Evolutionary conservation across 345 rosid species (phyloP), one percentile per base, ranked within the genome.

Genomic region (Salix exigua): DNA sequence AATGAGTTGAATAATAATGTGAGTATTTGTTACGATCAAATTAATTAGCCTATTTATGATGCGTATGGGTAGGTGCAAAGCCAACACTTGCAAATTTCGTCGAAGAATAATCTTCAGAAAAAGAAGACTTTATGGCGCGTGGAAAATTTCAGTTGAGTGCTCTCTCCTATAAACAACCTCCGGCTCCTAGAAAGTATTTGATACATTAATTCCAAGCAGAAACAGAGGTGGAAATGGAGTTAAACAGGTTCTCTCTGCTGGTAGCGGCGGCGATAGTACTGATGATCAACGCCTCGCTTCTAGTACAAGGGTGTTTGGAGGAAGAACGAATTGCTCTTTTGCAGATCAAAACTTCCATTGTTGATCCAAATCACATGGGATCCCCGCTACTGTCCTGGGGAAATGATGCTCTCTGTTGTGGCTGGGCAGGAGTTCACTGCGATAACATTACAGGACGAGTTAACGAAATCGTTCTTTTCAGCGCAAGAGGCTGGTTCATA

Each of bases 331-430:
- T 0, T 55, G 61, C 61, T 55, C 61, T 55, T 23, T 55, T 55
- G 61, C 26, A 55, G 0, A n/a, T 55, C 61, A 8, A 55, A 55
- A 11, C n/a, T 55, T n/a, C 5, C 13, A 21, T 55, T 2, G 1
- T 0, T 0, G 3, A 8, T 11, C 26, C 26, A 55, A 55, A 55
- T 21, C 4, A 2, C 13, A 9, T 0, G 2, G 0, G 3, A 40
- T 10, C 13, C 44, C 13, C 0, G 44, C 5, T 2, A 23, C 4
- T 0, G 13, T 21, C 5, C 10, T 53, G 61, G 61, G 13, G 5
- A 55, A 55, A 19, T 2, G 13, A 55, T 55, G 61, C 2, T 1
- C 3, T 2, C 26, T 21, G 61, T 2, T 55, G 61, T 9, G 0
- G 1, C 0, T 55, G 61, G 61, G 4, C 0, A 55, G 12, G 11